Conservation (phyloP, 2,329 filamentous ascomycete genomes). For the Botrytis sinoallii region DNA sequence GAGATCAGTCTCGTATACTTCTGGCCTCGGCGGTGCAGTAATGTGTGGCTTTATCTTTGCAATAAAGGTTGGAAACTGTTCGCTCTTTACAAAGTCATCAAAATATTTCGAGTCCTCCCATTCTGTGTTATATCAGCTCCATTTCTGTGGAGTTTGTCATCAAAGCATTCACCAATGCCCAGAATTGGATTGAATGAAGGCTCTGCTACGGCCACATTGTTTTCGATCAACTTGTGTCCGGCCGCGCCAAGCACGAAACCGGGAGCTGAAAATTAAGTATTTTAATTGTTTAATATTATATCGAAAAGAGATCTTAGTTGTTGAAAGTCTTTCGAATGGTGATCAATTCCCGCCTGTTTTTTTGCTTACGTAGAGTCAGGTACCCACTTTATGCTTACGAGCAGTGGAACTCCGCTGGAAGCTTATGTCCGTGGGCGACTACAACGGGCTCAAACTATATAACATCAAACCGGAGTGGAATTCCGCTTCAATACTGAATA, state of each 20-base stretch:
- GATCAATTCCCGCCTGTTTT: too few relatives aligned
- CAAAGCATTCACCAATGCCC: background rate
- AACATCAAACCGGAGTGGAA: background rate
- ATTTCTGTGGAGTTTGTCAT: too few relatives aligned
- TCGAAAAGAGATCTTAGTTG: too few relatives aligned
- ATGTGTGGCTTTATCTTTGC: background rate
- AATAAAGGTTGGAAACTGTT: background rate
- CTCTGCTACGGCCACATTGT: background rate
- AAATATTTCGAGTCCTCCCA: background rate
- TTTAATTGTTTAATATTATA: too few relatives aligned
- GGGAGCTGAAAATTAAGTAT: too few relatives aligned
- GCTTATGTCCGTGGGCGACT: background rate
- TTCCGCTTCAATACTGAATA: background rate
- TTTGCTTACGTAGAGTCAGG: too few relatives aligned
- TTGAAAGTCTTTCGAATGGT: too few relatives aligned
- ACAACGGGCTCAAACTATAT: background rate
- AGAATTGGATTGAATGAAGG: background rate
- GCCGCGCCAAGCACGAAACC: background rate
- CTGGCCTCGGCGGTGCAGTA: background rate
- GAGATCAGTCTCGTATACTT: conserved; percentile 5
- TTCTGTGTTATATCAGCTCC: background rate
- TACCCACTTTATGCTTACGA: background rate
- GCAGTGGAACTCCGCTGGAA: background rate
- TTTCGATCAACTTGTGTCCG: background rate
- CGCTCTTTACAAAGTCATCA: background rate